phyloP scores from a whole-genome alignment of 345 rosid genomes.

The Euphorbia pulcherrima region DNA sequence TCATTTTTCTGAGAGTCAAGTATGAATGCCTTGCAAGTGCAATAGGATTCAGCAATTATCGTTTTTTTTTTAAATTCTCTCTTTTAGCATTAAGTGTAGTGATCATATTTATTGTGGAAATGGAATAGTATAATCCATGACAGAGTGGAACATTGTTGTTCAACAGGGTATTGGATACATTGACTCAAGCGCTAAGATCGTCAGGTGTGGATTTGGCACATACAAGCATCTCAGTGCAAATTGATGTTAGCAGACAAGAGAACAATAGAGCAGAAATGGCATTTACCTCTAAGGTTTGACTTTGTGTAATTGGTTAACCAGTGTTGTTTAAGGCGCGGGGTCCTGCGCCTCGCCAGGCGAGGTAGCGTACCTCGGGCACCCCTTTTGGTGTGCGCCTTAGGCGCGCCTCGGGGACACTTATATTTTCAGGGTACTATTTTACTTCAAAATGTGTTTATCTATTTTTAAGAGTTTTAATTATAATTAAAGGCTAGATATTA shows the following conservation, averaged over 20 bases:
- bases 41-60: not conserved
- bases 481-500: too few relatives aligned
- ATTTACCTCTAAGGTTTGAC: conserved; percentile 44
- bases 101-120: conserved; percentile 1
- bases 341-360: too few relatives aligned
- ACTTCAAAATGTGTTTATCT: too few relatives aligned
- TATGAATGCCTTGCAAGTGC: not conserved
- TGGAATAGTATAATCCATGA: conserved; percentile 6
- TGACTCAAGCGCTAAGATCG: conserved; percentile 56
- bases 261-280: conserved; percentile 27
- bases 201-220: conserved; percentile 68
- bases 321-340: too few relatives aligned
- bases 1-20: too few relatives aligned
- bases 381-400: too few relatives aligned
- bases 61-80: not conserved
- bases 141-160: conserved; percentile 14
- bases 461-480: too few relatives aligned
- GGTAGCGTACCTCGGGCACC: too few relatives aligned
- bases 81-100: not conserved
- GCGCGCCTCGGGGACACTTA: too few relatives aligned
- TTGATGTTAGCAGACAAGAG: conserved; percentile 50
- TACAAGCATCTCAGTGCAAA: conserved; percentile 57
- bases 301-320: too few relatives aligned
- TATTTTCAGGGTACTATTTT: too few relatives aligned
- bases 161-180: conserved; percentile 49